Percentiles rank a stretch among this genome's conserved stretches.
phyloP scores from a whole-genome alignment of 805 yeast genomes.

The Barnettozyma salicaria region DNA sequence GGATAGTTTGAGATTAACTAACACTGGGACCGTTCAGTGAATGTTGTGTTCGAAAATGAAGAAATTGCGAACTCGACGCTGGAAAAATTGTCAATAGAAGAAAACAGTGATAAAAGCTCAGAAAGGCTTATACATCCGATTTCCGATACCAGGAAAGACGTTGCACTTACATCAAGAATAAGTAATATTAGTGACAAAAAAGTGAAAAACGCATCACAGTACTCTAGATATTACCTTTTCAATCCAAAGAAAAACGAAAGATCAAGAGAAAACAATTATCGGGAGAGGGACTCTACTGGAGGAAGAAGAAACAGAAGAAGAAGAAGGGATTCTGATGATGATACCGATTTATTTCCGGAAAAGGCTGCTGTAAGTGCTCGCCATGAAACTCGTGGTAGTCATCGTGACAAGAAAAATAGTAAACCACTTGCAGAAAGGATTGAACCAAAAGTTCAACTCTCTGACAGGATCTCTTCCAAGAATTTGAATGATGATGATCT shows the following conservation, averaged over 20 bases:
- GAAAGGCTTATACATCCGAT: slow-evolving; percentile 12
- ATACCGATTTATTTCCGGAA: slow-evolving; percentile 21
- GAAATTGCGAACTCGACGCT: slow-evolving; percentile 16
- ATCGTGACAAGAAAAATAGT: neutral
- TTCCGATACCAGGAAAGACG: slow-evolving; percentile 13
- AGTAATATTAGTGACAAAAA: slow-evolving; percentile 22
- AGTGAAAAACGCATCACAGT: slow-evolving; percentile 23
- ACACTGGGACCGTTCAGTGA: slow-evolving; percentile 18
- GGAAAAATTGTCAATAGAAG: slow-evolving; percentile 10
- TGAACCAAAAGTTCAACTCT: neutral
- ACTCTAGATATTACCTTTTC: slow-evolving; percentile 25
- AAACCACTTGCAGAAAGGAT: slow-evolving; percentile 4
- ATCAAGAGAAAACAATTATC: slow-evolving; percentile 1
- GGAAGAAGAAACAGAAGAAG: slow-evolving; percentile 18
- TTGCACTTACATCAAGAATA: slow-evolving; percentile 16
- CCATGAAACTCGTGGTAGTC: too few species aligned
- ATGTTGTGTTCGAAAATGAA: slow-evolving; percentile 22
- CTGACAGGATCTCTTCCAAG: slow-evolving; percentile 1
- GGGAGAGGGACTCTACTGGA: slow-evolving; percentile 15
- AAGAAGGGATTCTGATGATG: slow-evolving; percentile 13
- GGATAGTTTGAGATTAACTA: too few species aligned
- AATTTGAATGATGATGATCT: slow-evolving; percentile 14
- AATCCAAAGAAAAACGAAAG: slow-evolving; percentile 22
- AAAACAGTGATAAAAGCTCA: slow-evolving; percentile 1
- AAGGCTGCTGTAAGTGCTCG: slow-evolving; percentile 1